A percentile compares a stretch with the other conserved stretches of the same genome.
These are phyloP conservation scores for Cinchona pubescens DNA, from an alignment of 257 asterid species.

Conservation along the genomic window DNA sequence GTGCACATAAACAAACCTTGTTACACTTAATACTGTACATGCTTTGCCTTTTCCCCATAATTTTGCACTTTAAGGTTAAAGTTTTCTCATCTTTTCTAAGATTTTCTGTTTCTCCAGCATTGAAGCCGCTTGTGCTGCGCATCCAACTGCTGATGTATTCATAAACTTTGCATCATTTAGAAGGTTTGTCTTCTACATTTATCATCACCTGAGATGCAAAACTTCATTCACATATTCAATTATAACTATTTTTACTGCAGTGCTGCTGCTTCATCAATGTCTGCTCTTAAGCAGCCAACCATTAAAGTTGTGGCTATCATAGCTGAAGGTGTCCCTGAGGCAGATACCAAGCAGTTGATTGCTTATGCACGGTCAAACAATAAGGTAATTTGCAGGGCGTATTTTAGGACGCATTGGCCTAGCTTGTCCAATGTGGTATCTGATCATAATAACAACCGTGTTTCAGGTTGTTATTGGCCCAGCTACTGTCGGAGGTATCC, in stretches of 20 bases:
- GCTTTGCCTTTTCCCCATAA: not conserved
- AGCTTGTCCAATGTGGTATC: conserved; percentile 1
- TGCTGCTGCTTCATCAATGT: conserved; percentile 98
- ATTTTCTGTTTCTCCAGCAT: conserved; percentile 46
- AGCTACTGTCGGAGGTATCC: conserved; percentile 98
- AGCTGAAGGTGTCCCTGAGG: conserved; percentile 99
- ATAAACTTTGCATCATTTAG: conserved; percentile 96
- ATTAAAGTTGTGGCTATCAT: conserved; percentile 90
- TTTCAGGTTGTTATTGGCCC: conserved; percentile 93
- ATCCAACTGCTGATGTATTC: conserved; percentile 98
- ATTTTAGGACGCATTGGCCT: conserved; percentile 8
- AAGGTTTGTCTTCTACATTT: conserved; percentile 55
- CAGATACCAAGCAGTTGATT: conserved; percentile 91
- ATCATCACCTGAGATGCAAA: conserved; percentile 3
- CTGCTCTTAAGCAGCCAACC: conserved; percentile 98
- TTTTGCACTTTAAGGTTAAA: not conserved
- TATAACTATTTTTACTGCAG: conserved; percentile 42
- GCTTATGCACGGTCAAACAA: conserved; percentile 95
- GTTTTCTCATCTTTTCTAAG: conserved; percentile 1
- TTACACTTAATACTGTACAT: not conserved
- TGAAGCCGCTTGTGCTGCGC: conserved; percentile 94
- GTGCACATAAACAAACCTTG: not conserved
- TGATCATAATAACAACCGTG: conserved; percentile 11
- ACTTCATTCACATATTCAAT: not conserved
- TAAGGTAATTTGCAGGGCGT: conserved; percentile 49